Conservation (phyloP, 2,329 filamentous ascomycete genomes). For the Aspergillus cejpii region DNA sequence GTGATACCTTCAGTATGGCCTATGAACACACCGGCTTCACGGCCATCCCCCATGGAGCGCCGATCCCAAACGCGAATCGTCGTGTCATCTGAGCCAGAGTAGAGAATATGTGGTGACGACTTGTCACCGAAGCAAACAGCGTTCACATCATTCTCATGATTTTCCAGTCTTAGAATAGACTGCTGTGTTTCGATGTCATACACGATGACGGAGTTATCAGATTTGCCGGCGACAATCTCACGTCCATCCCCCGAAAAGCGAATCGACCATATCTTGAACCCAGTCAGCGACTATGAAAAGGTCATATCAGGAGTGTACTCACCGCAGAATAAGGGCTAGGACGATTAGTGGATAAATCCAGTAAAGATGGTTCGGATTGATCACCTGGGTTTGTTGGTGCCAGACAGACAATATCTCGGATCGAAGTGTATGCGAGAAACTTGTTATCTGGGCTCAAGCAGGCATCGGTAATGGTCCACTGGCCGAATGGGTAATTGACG, state of each 20-base stretch:
- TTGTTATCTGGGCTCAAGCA: slow-evolving; percentile 85
- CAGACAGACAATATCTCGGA: slow-evolving; percentile 74
- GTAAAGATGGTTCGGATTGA: slow-evolving; percentile 66
- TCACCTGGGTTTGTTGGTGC: slow-evolving; percentile 81
- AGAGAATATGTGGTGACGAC: slow-evolving; percentile 83
- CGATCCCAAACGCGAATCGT: slow-evolving; percentile 96
- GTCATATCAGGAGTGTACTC: slow-evolving; percentile 15
- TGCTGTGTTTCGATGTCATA: slow-evolving; percentile 82
- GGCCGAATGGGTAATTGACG: slow-evolving; percentile 73
- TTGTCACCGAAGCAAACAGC: slow-evolving; percentile 93
- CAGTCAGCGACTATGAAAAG: slow-evolving; percentile 13
- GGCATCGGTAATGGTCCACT: slow-evolving; percentile 95
- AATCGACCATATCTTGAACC: slow-evolving; percentile 69
- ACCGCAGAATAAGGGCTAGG: slow-evolving; percentile 42
- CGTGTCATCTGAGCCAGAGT: slow-evolving; percentile 90
- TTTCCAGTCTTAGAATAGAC: slow-evolving; percentile 66
- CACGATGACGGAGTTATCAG: slow-evolving; percentile 69
- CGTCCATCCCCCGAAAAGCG: slow-evolving; percentile 87
- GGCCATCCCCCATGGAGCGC: slow-evolving; percentile 57
- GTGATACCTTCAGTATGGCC: slow-evolving; percentile 61
- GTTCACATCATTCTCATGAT: slow-evolving; percentile 85
- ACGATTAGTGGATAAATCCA: slow-evolving; percentile 58
- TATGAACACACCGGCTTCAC: slow-evolving; percentile 58
- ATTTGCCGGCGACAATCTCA: slow-evolving; percentile 85
- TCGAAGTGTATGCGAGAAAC: slow-evolving; percentile 86